phyloP scores from a whole-genome alignment of 2,329 filamentous ascomycete genomes.

The Microcera coccophila region DNA sequence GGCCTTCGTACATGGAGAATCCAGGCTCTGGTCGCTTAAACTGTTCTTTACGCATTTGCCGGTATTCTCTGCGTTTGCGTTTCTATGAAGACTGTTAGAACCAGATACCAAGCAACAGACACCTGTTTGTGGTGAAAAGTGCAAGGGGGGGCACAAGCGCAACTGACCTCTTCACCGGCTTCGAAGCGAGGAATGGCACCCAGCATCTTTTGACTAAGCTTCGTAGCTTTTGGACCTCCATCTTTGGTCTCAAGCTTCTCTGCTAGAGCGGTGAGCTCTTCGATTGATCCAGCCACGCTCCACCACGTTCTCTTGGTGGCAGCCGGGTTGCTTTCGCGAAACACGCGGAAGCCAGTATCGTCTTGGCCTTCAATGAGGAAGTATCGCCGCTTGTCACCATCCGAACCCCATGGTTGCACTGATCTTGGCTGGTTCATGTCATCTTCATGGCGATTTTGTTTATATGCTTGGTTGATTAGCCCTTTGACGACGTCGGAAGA shows the following conservation, averaged over 20 bases:
- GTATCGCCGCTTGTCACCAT: conserved; percentile 88
- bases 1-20: conserved; percentile 91
- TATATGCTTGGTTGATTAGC: conserved; percentile 83
- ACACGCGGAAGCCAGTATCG: conserved; percentile 89
- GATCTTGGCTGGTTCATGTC: conserved; percentile 80
- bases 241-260: conserved; percentile 74
- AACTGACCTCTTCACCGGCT: conserved; percentile 77
- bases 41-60: conserved; percentile 76
- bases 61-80: conserved; percentile 88
- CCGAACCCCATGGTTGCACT: conserved; percentile 85
- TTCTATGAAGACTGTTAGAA: conserved; percentile 55
- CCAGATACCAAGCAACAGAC: neutral
- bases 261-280: conserved; percentile 72
- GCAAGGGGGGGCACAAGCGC: neutral
- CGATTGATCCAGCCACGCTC: conserved; percentile 86
- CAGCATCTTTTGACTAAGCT: conserved; percentile 71
- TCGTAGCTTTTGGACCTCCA: conserved; percentile 74
- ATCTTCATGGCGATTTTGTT: conserved; percentile 76
- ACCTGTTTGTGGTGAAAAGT: neutral
- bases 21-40: conserved; percentile 85
- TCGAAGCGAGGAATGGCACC: conserved; percentile 86
- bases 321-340: conserved; percentile 85
- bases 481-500: conserved; percentile 79
- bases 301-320: conserved; percentile 79
- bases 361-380: conserved; percentile 91